phyloP scores from a whole-genome alignment of 495 filamentous ascomycete species.

The Talaromyces proteolyticus region DNA sequence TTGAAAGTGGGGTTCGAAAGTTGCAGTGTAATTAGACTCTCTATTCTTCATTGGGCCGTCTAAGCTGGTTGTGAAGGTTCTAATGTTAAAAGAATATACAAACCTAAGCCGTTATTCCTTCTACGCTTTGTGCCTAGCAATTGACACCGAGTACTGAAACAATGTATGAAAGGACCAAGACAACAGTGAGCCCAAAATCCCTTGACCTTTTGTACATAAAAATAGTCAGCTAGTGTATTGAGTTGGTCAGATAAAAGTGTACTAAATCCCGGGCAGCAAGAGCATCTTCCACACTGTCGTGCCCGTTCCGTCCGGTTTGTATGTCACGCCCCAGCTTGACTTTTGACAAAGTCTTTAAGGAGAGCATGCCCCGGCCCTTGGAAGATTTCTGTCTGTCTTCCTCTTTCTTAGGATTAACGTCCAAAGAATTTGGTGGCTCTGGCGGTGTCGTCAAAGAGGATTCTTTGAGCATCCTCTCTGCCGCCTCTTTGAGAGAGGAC shows the following conservation, averaged over 20 bases:
- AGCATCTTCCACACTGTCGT: constrained; percentile 38
- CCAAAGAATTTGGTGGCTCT: neutral
- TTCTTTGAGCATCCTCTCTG: neutral
- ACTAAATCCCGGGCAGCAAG: constrained; percentile 32
- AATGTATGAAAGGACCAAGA: no score
- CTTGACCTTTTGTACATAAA: no score
- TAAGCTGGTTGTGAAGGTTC: no score
- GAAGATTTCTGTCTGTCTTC: constrained; percentile 6
- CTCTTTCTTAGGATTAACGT: constrained; percentile 1
- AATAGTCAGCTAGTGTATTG: no score
- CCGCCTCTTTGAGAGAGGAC: neutral
- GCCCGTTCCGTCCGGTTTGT: constrained; percentile 13
- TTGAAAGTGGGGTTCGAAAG: no score
- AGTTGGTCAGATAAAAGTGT: constrained; percentile 15
- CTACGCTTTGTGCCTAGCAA: no score
- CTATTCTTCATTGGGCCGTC: no score
- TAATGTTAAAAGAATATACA: no score
- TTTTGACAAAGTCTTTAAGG: constrained; percentile 21
- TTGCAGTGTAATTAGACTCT: no score
- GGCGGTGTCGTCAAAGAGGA: neutral
- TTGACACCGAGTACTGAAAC: no score
- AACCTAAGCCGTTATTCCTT: no score
- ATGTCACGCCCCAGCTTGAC: constrained; percentile 23
- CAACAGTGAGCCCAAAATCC: no score
- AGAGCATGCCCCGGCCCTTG: constrained; percentile 6